A percentile compares a stretch with the other conserved stretches of the same genome.
Conservation (phyloP, 2,329 filamentous ascomycete species). For the Parastagonospora nodorum region DNA sequence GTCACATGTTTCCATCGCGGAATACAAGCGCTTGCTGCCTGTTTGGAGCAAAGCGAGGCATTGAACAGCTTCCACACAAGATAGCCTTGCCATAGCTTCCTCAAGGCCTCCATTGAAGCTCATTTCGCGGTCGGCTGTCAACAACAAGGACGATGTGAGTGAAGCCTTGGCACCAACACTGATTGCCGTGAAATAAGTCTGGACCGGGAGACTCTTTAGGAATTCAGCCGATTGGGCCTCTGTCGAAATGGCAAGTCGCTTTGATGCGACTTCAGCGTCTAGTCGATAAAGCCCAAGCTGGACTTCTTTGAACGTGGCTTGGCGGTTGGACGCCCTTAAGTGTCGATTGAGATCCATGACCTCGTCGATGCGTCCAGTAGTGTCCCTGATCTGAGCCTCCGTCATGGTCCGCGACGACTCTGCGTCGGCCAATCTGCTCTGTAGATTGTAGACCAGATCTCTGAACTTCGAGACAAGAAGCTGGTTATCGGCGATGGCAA, state of each 20-base stretch:
- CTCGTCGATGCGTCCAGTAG: conserved; percentile 83
- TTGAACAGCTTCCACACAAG: conserved; percentile 74
- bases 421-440: conserved; percentile 89
- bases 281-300: conserved; percentile 85
- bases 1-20: conserved; percentile 77
- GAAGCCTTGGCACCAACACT: conserved; percentile 83
- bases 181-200: conserved; percentile 86
- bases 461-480: conserved; percentile 88
- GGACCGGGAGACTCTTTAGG: conserved; percentile 80
- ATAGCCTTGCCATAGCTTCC: conserved; percentile 70
- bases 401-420: conserved; percentile 89
- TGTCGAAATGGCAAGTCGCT: conserved; percentile 76
- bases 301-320: conserved; percentile 92
- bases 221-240: conserved; percentile 62
- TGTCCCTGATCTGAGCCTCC: conserved; percentile 88
- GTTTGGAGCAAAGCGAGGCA: conserved; percentile 82
- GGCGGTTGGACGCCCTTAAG: conserved; percentile 85
- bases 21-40: conserved; percentile 84
- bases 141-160: conserved; percentile 17
- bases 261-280: conserved; percentile 84
- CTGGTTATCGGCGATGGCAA: conserved; percentile 82
- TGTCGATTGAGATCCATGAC: conserved; percentile 98
- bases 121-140: conserved; percentile 59
- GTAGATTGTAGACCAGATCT: conserved; percentile 82
- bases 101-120: conserved; percentile 73